phyloP scores from a whole-genome alignment of 176 grass and related monocot species.

The Juncus inflexus region DNA sequence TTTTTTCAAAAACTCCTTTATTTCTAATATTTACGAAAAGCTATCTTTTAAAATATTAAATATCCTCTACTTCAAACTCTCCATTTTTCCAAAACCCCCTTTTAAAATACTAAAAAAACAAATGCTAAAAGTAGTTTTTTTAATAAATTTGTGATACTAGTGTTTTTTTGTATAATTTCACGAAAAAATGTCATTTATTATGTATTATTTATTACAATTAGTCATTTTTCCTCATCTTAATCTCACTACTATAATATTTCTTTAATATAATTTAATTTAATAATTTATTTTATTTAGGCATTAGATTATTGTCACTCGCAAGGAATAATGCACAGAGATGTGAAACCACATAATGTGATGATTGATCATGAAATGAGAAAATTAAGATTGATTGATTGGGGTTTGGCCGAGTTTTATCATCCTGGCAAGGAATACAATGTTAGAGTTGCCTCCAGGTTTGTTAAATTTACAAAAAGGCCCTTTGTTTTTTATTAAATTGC shows the following conservation, averaged over 20 bases:
- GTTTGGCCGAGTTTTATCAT: constrained; percentile 94
- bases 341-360: constrained; percentile 98
- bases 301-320: constrained; percentile 91
- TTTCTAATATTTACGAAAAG: no score
- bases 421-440: constrained; percentile 96
- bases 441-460: constrained; percentile 92
- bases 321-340: constrained; percentile 98
- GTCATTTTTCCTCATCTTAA: not conserved
- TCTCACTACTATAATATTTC: constrained; percentile 22
- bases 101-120: no score
- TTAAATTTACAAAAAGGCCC: constrained; percentile 5
- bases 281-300: constrained; percentile 45
- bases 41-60: no score
- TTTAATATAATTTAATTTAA: not conserved
- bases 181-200: no score
- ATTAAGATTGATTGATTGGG: constrained; percentile 94
- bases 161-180: no score
- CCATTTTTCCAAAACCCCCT: no score
- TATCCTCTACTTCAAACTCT: no score
- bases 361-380: constrained; percentile 92
- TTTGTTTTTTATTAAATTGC: not conserved
- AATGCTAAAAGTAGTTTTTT: no score
- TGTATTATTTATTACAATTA: no score
- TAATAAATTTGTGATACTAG: no score
- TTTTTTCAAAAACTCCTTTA: no score